Percentiles rank a stretch among this genome's conserved stretches.
These are phyloP conservation scores for Pseudognaphalium luteoalbum DNA, from an alignment of 129 eudicot species.

Conservation along the genomic window DNA sequence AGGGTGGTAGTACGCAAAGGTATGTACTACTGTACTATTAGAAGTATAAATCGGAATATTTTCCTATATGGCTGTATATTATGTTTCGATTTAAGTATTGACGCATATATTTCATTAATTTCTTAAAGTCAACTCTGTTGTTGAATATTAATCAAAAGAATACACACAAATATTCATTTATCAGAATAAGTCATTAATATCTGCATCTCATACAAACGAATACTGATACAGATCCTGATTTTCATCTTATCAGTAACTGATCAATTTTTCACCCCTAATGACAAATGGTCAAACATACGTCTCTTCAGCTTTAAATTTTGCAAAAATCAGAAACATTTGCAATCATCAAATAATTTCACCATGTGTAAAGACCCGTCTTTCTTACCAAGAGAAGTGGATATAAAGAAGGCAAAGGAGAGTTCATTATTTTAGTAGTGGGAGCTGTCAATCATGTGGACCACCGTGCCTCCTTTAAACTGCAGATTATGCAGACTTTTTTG, in stretches of 20 bases:
- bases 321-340: background rate
- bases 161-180: background rate
- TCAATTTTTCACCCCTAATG: background rate
- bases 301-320: background rate
- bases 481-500: background rate
- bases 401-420: background rate
- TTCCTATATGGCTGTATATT: background rate
- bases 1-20: too few species aligned
- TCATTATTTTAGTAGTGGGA: background rate
- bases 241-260: background rate
- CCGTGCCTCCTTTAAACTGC: conserved; percentile 5
- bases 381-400: conserved; percentile 6
- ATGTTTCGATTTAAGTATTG: background rate
- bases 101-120: background rate
- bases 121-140: background rate
- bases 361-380: conserved; percentile 2
- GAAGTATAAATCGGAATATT: background rate
- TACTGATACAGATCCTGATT: background rate
- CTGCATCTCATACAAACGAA: background rate
- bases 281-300: background rate
- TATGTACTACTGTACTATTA: too few species aligned
- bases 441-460: background rate
- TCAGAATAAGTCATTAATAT: background rate
- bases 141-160: background rate
- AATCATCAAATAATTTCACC: background rate